These are phyloP conservation scores for Cystobasidium ongulense DNA, from an alignment of 768 basidiomycete species.

Conservation along the genomic window DNA sequence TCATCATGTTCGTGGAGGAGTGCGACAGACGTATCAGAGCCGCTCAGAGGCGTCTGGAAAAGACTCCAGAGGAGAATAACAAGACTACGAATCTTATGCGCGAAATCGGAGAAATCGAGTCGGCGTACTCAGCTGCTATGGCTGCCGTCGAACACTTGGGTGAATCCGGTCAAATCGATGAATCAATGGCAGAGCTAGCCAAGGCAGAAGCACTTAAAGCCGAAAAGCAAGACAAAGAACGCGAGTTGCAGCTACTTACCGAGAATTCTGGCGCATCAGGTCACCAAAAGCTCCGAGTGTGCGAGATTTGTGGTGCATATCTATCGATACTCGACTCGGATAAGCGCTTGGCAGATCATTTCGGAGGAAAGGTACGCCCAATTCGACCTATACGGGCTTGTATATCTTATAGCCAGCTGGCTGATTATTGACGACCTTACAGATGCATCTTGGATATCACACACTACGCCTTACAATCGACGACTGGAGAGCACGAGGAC, in stretches of 20 bases:
- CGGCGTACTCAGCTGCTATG: conserved; percentile 96
- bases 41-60: conserved; percentile 89
- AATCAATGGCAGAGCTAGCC: conserved; percentile 94
- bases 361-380: conserved; percentile 85
- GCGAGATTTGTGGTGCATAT: conserved; percentile 99
- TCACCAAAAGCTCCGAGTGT: conserved; percentile 99
- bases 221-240: conserved; percentile 94
- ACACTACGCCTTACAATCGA: conserved; percentile 87
- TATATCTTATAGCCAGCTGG: not conserved
- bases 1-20: conserved; percentile 93
- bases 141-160: conserved; percentile 94
- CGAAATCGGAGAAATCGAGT: conserved; percentile 98
- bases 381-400: conserved; percentile 34
- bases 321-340: conserved; percentile 95
- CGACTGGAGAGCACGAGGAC: conserved; percentile 52
- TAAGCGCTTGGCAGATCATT: conserved; percentile 96
- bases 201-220: conserved; percentile 95
- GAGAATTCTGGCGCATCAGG: conserved; percentile 98
- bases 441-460: conserved; percentile 99
- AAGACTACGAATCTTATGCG: conserved; percentile 98
- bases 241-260: conserved; percentile 88
- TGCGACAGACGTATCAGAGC: conserved; percentile 92
- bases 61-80: conserved; percentile 98
- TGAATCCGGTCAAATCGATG: conserved; percentile 97
- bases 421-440: not conserved